Evolutionary conservation across 371 early-diverging fungal species (phyloP).

Genomic region (Mortierella sp.): DNA sequence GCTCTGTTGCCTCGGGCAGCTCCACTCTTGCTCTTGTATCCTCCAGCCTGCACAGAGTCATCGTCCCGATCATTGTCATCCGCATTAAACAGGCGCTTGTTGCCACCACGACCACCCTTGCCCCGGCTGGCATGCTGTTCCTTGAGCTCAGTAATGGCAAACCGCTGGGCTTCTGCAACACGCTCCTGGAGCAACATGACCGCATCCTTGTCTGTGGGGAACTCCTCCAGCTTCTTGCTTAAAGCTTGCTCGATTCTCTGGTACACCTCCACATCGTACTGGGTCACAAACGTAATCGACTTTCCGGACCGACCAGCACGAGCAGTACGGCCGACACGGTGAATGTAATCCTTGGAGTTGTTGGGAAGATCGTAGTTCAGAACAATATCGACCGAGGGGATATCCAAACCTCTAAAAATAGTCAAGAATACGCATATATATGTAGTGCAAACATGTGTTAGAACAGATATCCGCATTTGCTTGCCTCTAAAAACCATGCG

Average conservation of each 20-base stretch:
- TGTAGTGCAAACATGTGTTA: not conserved
- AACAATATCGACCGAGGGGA: constrained; percentile 95
- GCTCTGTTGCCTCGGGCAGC: constrained; percentile 51
- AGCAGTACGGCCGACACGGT: constrained; percentile 98
- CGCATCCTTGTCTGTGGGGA: constrained; percentile 84
- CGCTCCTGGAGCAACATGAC: constrained; percentile 94
- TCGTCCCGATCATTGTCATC: constrained; percentile 70
- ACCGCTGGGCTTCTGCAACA: constrained; percentile 91
- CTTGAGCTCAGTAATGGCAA: constrained; percentile 81
- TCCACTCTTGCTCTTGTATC: constrained; percentile 49
- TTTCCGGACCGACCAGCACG: constrained; percentile 95
- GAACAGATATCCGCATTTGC: not conserved
- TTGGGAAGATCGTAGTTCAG: constrained; percentile 98
- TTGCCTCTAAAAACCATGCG: not conserved
- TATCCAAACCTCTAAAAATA: constrained; percentile 94
- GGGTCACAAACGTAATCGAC: constrained; percentile 96
- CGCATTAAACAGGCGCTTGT: constrained; percentile 66
- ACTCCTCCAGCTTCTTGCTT: constrained; percentile 86
- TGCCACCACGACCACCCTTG: constrained; percentile 60
- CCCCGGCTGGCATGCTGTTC: constrained; percentile 64
- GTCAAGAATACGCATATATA: not conserved
- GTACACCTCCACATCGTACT: constrained; percentile 95
- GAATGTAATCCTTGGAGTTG: constrained; percentile 95
- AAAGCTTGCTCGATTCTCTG: constrained; percentile 94
- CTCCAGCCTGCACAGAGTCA: constrained; percentile 62